Conservation (phyloP, 257 asterid genomes). For the Plantago elongata region DNA sequence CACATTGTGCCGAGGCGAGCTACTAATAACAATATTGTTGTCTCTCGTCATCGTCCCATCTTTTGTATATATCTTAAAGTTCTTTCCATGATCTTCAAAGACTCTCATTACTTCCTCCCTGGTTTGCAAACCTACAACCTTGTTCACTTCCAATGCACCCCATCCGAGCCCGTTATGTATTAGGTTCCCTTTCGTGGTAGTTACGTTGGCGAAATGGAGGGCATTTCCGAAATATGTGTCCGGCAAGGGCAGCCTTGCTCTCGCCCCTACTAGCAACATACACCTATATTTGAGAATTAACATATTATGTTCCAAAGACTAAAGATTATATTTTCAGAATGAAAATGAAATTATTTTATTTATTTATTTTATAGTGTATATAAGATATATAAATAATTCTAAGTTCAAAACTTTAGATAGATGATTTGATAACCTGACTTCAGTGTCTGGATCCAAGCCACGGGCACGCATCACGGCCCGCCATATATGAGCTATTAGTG, state of each 20-base stretch:
- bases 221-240: conserved; percentile 41
- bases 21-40: conserved; percentile 19
- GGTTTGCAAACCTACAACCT: conserved; percentile 20
- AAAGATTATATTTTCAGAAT: too few species aligned
- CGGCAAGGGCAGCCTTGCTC: conserved; percentile 33
- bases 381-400: too few species aligned
- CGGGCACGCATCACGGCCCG: conserved; percentile 21
- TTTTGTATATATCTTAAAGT: conserved; percentile 1
- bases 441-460: background rate
- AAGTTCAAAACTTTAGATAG: too few species aligned
- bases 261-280: conserved; percentile 20
- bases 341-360: too few species aligned
- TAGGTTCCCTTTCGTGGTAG: conserved; percentile 4
- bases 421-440: background rate
- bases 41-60: background rate
- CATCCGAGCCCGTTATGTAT: conserved; percentile 22
- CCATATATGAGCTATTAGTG: conserved; percentile 42
- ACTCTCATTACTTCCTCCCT: conserved; percentile 10
- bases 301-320: too few species aligned
- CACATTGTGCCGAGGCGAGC: conserved; percentile 48
- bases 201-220: background rate
- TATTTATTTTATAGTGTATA: too few species aligned
- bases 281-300: background rate
- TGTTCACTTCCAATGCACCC: conserved; percentile 26
- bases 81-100: conserved; percentile 17